Evolutionary conservation across 495 filamentous ascomycete species (phyloP), one percentile per base, ranked within the genome.

Genomic region (Rhizodiscina lignyota): DNA sequence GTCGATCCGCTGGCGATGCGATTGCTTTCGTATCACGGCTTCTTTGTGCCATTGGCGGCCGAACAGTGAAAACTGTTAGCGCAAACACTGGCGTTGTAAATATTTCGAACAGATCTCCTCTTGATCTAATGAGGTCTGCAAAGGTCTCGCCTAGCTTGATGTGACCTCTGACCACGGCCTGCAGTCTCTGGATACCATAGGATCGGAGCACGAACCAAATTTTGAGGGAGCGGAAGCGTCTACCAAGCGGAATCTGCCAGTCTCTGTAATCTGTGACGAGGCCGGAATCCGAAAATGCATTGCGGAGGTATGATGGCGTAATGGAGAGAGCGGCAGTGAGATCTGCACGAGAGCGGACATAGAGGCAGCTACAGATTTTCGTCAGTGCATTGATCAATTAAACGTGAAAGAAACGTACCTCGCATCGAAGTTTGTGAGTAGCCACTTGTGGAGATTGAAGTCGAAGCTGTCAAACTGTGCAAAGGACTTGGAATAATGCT

Each of bases 381-480:
- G 34, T 17, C 11, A 46, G 38, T 43, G 34, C 36, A 44, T 18
- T 10, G 6, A 32, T 10, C 6, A 18, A 5, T 32, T 13, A 8
- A 18, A 8, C 6, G 8, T 8, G 8, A n/a, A n/a, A n/a, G 2
- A 28, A 32, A 18, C 18, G 12, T 54, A 67, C 68, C 67, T 68
- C 16, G 83, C 83, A 58, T 97, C 89, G 48, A 97, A 94, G 58
- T 92, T 93, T 28, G 83, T 83, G 11, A 94, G 68, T 24, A 94
- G 65, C 86, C 89, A 94, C 62, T 97, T 97, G 62, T 94, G 89
- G 79, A 94, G 79, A 58, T 96, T 97, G 61, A 82, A 73, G 50
- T 94, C 71, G 63, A 89, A 94, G 48, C 76, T 83, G 56, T 94
- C 84, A 39, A 93, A 83, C 1, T 60, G 51, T 6, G 53, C 55